These are phyloP conservation scores for Saccharomycopsis sp. DNA, from an alignment of 805 yeast genomes.

Conservation along the genomic window DNA sequence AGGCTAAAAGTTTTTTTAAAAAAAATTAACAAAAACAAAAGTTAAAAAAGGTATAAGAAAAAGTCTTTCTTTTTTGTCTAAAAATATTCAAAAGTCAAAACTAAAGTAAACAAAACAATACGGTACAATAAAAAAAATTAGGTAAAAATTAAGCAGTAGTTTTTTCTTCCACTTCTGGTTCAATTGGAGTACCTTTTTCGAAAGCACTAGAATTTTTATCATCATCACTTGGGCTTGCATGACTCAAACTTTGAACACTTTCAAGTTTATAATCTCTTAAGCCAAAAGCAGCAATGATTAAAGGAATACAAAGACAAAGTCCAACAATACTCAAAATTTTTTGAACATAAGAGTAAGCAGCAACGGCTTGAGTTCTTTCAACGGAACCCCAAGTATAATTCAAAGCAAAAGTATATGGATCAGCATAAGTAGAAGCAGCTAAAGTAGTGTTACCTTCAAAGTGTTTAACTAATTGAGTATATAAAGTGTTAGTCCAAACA, in stretches of 20 bases:
- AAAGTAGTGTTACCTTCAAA: slow-evolving; percentile 21
- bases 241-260: slow-evolving; percentile 11
- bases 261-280: slow-evolving; percentile 42
- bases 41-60: too few species aligned
- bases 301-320: slow-evolving; percentile 41
- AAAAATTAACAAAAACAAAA: too few species aligned
- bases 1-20: too few species aligned
- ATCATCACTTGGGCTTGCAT: too few species aligned
- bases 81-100: too few species aligned
- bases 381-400: slow-evolving; percentile 48
- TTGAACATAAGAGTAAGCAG: slow-evolving; percentile 46
- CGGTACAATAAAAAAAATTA: too few species aligned
- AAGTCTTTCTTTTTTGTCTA: too few species aligned
- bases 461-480: slow-evolving; percentile 30
- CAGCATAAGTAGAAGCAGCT: slow-evolving; percentile 33
- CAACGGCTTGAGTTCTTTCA: slow-evolving; percentile 42
- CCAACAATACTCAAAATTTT: slow-evolving; percentile 46
- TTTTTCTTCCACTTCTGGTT: too few species aligned
- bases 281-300: slow-evolving; percentile 36
- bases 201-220: too few species aligned
- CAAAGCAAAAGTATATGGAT: slow-evolving; percentile 39
- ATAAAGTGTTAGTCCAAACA: slow-evolving; percentile 55
- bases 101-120: too few species aligned
- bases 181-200: too few species aligned
- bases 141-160: too few species aligned